phyloP scores from a whole-genome alignment of 1,284 basidiomycete genomes.

The Marasmius oreades region DNA sequence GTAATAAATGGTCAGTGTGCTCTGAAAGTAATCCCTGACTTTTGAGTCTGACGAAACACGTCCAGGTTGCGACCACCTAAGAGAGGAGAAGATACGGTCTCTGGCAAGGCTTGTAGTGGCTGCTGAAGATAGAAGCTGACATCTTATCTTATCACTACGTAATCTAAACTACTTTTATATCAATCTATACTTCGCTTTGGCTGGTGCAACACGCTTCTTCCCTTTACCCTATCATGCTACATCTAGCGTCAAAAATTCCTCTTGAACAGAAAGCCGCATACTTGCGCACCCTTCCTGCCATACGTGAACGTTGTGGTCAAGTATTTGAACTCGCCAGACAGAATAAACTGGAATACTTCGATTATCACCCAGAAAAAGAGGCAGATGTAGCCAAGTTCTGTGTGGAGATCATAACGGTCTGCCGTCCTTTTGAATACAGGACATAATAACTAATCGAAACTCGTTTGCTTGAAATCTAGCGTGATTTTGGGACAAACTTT shows the following conservation, averaged over 20 bases:
- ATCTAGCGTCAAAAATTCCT: not conserved
- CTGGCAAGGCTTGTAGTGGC: not conserved
- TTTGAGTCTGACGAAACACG: not conserved
- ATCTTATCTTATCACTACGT: not conserved
- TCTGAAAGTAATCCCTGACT: not conserved
- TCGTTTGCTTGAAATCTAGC: slow-evolving; percentile 35
- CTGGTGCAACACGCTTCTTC: not conserved
- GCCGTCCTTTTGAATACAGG: slow-evolving; percentile 10
- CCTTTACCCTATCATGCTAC: not conserved
- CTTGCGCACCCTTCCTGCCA: slow-evolving; percentile 83
- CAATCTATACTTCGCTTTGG: not conserved
- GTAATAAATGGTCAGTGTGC: not conserved
- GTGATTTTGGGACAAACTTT: slow-evolving; percentile 79
- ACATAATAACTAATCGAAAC: not conserved
- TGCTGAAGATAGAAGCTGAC: not conserved
- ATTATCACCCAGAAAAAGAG: slow-evolving; percentile 79
- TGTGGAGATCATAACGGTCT: slow-evolving; percentile 73
- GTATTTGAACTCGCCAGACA: slow-evolving; percentile 77
- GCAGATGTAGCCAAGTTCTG: slow-evolving; percentile 78
- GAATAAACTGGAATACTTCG: slow-evolving; percentile 81
- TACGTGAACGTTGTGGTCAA: slow-evolving; percentile 78
- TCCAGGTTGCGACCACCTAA: not conserved
- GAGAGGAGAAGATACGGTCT: not conserved
- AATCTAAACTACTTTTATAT: not conserved
- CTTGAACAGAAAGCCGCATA: slow-evolving; percentile 56